Base-by-base conservation (phyloP, 192 early-diverging fungal species). In the Geranomyces variabilis region DNA sequence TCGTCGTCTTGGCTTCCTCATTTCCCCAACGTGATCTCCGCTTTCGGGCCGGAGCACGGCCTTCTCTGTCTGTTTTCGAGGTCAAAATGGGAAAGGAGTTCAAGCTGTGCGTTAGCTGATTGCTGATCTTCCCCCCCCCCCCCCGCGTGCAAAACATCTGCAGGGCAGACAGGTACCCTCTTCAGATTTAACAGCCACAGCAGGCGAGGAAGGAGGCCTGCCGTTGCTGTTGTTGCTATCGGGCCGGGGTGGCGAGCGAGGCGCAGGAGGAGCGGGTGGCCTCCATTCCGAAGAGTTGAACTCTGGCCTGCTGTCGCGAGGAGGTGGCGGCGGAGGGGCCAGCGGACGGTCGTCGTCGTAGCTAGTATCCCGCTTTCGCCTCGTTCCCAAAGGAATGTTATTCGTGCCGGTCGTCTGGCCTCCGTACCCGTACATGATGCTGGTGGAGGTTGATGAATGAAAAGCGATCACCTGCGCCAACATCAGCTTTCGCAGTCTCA, bases 1-100 rank as follows among this genome's bases (percentile, higher is more conserved):
- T 90, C 56, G 85, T 87, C 29, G 92, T 82, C 65, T 90, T 91
- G 22, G 85, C 75, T 33, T 91, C 86, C 19, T 86, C 86, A 43
- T 85, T 85, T 36, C 94, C 94, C 96, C 96, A 98, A n/a, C 96
- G 89, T 76, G 90, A 93, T 63, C 84, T 89, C 64, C 91, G 85
- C 53, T 91, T 79, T 6, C 79, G 34, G 7, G 80, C 60, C 19
- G 51, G 51, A 15, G 63, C 36, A 49, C 75, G 63, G 29, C 77
- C 79, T 75, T 78, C 77, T 55, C 77, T 63, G 70, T 36, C 62
- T 65, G 55, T 57, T 57, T n/a, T n/a, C n/a, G n/a, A n/a, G n/a
- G n/a, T n/a, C n/a, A n/a, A n/a, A n/a, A n/a, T n/a, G n/a, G 60
- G 21, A 36, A 34, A 8, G 30, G 60, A 31, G 29, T 15, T 59